phyloP scores from a whole-genome alignment of 768 basidiomycete genomes.

The Cystofilobasidium bisporidii region DNA sequence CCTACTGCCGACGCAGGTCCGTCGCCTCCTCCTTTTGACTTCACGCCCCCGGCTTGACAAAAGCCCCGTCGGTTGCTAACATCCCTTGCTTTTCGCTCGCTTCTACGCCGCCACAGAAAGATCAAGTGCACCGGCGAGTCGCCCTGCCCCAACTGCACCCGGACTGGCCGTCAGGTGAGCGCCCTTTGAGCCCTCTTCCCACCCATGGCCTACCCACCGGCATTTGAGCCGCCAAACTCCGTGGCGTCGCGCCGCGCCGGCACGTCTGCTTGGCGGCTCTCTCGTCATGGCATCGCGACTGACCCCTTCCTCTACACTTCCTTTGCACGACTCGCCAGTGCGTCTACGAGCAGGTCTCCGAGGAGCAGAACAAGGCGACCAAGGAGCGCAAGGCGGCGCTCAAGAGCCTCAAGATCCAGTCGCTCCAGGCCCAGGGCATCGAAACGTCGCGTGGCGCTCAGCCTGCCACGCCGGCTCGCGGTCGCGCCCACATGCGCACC shows the following conservation, averaged over 20 bases:
- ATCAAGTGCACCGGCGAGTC: conserved; percentile 10
- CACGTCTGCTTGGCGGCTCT: no score
- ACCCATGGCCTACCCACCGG: not conserved
- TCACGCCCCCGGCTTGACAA: not conserved
- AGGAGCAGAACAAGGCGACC: conserved; percentile 6
- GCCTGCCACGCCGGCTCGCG: not conserved
- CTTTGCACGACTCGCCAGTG: no score
- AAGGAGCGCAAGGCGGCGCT: conserved; percentile 1
- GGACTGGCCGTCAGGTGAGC: conserved; percentile 7
- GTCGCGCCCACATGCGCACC: not conserved
- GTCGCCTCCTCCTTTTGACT: not conserved
- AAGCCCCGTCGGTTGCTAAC: not conserved
- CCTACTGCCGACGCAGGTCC: not conserved
- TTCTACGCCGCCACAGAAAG: not conserved
- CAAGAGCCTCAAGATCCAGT: conserved; percentile 9
- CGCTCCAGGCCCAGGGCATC: not conserved
- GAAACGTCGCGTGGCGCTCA: not conserved
- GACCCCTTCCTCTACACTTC: not conserved
- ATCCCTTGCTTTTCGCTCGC: not conserved
- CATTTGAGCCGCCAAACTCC: not conserved
- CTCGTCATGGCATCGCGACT: no score
- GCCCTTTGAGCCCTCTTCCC: not conserved
- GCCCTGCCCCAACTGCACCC: not conserved
- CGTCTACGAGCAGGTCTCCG: conserved; percentile 7
- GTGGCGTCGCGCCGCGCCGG: no score